Percentiles rank a stretch among this genome's conserved stretches.
phyloP scores from a whole-genome alignment of 345 rosid genomes.

The Hibiscus syriacus region DNA sequence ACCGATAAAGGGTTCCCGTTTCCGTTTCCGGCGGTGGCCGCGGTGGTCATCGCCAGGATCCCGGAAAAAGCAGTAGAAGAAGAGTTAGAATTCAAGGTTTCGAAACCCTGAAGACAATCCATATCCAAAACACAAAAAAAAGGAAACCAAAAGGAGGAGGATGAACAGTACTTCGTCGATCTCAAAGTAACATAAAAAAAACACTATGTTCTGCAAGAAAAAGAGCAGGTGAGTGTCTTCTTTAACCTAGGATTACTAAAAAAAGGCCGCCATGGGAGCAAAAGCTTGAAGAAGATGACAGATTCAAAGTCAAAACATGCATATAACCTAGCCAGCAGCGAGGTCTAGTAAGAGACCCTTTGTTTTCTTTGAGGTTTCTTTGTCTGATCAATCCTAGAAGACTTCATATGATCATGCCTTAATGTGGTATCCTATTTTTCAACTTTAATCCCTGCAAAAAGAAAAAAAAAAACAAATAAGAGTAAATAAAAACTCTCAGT shows the following conservation, averaged over 20 bases:
- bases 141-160: background rate
- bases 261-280: background rate
- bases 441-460: too few relatives aligned
- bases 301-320: conserved; percentile 1
- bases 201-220: background rate
- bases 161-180: background rate
- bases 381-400: conserved; percentile 30
- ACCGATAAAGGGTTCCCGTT: conserved; percentile 20
- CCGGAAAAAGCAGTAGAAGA: background rate
- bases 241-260: conserved; percentile 6
- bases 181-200: background rate
- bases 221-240: background rate
- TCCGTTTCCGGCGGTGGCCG: conserved; percentile 7
- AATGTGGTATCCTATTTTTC: background rate
- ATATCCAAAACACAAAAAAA: conserved; percentile 3
- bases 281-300: background rate
- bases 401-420: conserved; percentile 24
- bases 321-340: conserved; percentile 3
- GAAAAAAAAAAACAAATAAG: too few relatives aligned
- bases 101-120: conserved; percentile 53
- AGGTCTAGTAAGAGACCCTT: background rate
- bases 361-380: conserved; percentile 15
- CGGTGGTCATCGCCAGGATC: conserved; percentile 2
- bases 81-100: conserved; percentile 17
- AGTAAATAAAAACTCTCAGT: conserved; percentile 1